Evolutionary conservation across 345 rosid species (phyloP), one percentile per base, ranked within the genome.

Genomic region (Raphanus sativus): DNA sequence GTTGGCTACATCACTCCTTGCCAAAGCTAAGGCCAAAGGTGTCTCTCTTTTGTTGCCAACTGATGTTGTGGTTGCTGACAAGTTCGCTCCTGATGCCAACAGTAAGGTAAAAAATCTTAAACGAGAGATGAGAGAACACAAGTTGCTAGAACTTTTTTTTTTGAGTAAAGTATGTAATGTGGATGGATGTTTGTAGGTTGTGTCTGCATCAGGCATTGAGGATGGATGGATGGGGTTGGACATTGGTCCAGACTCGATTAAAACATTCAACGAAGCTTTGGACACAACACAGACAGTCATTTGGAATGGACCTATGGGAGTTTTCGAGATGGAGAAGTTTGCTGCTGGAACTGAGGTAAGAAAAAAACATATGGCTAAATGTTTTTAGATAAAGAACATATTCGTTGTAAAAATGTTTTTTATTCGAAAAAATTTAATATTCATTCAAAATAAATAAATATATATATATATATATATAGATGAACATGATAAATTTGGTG

Each of bases 241-340:
- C 81, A 80, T 91, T 3, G 98, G 97, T 74, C 97, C 98, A 5
- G 90, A 94, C 75, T 81, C 92, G 52, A 75, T 87, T 40, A 84
- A 86, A 86, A 84, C 90, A 70, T 94, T 94, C 81, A 80, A 50
- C 8, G 87, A 86, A 73, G 78, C 89, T 72, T 64, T 94, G 80
- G 94, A 88, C 67, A 84, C 87, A 3, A 87, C 97, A 68, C 83
- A 94, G 62, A 89, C 96, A 33, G 62, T 91, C 40, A 94, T 94
- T 54, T 94, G 98, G 98, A 93, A 93, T 74, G 98, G 98, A 81
- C 98, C 96, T 6, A 91, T 91, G 98, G 98, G 97, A 62, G 97
- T 94, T 61, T 91, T 94, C 59, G 97, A 94, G 85, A 87, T 91
- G 5, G 94, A 94, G 1, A 91, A 91, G 83, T 93, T 93, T 76